Evolutionary conservation across 2,329 filamentous ascomycete species (phyloP).

Genomic region (Fusarium armeniacum): DNA sequence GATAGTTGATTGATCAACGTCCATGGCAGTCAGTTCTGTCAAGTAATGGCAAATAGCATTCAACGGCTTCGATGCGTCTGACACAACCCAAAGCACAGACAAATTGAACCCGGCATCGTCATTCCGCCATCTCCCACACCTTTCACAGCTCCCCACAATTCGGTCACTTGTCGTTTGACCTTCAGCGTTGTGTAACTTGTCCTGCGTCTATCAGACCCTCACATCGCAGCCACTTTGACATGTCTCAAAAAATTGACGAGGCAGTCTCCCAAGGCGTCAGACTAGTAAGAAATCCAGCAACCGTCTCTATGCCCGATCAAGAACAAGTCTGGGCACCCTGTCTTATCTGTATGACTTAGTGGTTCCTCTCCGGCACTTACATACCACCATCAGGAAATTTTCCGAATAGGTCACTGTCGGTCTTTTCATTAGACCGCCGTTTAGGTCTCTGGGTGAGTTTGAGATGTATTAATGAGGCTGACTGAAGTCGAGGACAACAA

Average conservation of each 20-base stretch:
- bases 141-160: conserved; percentile 32
- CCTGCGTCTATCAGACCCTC: conserved; percentile 12
- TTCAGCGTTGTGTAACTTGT: conserved; percentile 25
- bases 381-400: conserved; percentile 21
- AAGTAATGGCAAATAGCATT: conserved; percentile 24
- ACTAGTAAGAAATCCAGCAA: conserved; percentile 15
- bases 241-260: conserved; percentile 15
- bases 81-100: conserved; percentile 31
- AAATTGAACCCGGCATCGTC: conserved; percentile 24
- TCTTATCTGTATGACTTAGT: conserved; percentile 27
- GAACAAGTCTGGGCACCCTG: conserved; percentile 28
- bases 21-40: conserved; percentile 3
- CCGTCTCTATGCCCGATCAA: conserved; percentile 10
- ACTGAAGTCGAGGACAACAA: conserved; percentile 18
- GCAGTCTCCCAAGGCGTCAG: conserved; percentile 7
- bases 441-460: conserved; percentile 6
- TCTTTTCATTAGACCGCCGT: conserved; percentile 15
- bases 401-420: conserved; percentile 20
- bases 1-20: conserved; percentile 17
- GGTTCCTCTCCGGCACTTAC: conserved; percentile 33
- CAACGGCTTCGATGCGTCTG: conserved; percentile 11
- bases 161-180: conserved; percentile 27
- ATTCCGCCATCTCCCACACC: conserved; percentile 30
- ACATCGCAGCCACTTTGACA: conserved; percentile 14
- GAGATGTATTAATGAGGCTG: conserved; percentile 36